A percentile compares a stretch with the other conserved stretches of the same genome.
Conservation (phyloP, 2,329 filamentous ascomycete species). For the Paracorniculantispora psalliotae region DNA sequence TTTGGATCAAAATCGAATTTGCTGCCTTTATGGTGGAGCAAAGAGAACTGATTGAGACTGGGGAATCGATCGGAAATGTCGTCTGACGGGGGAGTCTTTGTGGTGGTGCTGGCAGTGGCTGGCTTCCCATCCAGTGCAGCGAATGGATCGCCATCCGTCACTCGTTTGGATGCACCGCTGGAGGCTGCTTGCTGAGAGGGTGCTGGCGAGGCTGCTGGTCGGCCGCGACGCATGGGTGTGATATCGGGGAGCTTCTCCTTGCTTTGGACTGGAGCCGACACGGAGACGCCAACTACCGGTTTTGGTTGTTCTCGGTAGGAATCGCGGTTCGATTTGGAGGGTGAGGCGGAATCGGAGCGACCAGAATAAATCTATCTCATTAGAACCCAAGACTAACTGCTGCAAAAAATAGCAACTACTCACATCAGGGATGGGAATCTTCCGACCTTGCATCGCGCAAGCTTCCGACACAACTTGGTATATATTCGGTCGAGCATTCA, state of each 20-base stretch:
- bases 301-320: conserved; percentile 42
- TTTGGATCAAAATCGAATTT: conserved; percentile 77
- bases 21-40: conserved; percentile 76
- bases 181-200: conserved; percentile 31
- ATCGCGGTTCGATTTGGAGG: conserved; percentile 39
- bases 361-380: conserved; percentile 55
- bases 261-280: conserved; percentile 67
- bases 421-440: conserved; percentile 86
- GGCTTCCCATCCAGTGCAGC: conserved; percentile 71
- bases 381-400: conserved; percentile 2
- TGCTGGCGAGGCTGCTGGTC: conserved; percentile 38
- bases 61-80: conserved; percentile 84
- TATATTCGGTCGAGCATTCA: conserved; percentile 76
- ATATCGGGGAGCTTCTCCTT: conserved; percentile 79
- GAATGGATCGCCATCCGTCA: conserved; percentile 76
- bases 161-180: conserved; percentile 61
- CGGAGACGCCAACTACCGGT: conserved; percentile 72
- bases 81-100: conserved; percentile 53
- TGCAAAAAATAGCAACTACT: conserved; percentile 27
- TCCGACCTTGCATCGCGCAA: conserved; percentile 81
- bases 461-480: conserved; percentile 87
- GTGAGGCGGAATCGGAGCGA: conserved; percentile 44
- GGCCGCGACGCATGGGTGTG: conserved; percentile 87
- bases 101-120: conserved; percentile 34
- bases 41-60: conserved; percentile 85